Evolutionary conservation across 306 rosid species (phyloP), one percentile per base, ranked within the genome.

Genomic region (Inga oerstediana): DNA sequence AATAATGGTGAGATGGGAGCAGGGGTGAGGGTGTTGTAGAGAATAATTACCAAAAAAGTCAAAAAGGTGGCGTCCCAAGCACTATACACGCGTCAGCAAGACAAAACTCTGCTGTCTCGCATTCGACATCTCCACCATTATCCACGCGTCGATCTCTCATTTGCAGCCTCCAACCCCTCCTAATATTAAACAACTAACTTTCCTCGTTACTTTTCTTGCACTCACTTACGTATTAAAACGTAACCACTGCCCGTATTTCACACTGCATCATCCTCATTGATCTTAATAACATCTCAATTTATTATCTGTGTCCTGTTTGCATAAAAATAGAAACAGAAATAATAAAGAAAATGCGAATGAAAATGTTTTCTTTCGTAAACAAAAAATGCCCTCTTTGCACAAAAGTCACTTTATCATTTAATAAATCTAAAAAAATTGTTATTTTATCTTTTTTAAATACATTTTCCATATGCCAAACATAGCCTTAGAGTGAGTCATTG

Each of bases 51-150:
- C n/a, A 78, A 87, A 78, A 87, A 89, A 84, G 93, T 87, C 90
- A 85, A 89, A 89, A 91, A 84, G 91, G 69, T 48, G 4, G 76
- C 84, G 89, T 88, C 84, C 68, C 37, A 81, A 64, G 56, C 75
- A 91, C 93, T 88, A 92, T 88, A 90, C 87, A 94, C 85, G 91
- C 93, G 92, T 89, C 91, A 87, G 89, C 90, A 79, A 82, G 84
- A 75, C 91, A 91, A 75, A 77, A 80, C 83, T 74, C 84, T 34
- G 82, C 90, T 88, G 90, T 84, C 86, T 79, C 86, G 93, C 91
- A 85, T 87, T 87, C 46, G 75, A 61, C 30, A n/a, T 61, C 68
- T 77, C 51, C 51, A 37, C 81, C 68, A 35, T 43, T 15, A 0
- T 5, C 88, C 91, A 90, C 90, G 88, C 84, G 90, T 87, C 82